These are phyloP conservation scores for Sporothrix euskadiensis DNA, from an alignment of 2,329 filamentous ascomycete species.

Conservation along the genomic window DNA sequence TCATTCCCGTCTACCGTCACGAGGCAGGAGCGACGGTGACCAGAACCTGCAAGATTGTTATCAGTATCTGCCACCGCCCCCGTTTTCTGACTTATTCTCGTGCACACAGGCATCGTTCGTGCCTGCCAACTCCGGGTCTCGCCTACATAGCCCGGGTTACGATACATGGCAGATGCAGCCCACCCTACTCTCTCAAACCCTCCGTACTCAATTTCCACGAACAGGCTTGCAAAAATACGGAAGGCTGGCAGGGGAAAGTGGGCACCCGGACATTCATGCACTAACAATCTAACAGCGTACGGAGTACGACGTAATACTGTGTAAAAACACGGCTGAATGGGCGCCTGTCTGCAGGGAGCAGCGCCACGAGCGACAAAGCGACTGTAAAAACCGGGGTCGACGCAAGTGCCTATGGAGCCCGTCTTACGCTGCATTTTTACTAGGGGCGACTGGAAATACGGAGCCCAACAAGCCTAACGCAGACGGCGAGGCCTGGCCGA, in stretches of 20 bases:
- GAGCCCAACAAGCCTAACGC: not conserved
- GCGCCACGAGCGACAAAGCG: constrained; percentile 8
- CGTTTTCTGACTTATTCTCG: constrained; percentile 3
- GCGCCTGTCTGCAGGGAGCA: not conserved
- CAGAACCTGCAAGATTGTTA: not conserved
- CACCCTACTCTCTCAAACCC: not conserved
- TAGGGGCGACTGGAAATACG: not conserved
- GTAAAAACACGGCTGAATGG: not conserved
- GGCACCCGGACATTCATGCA: not conserved
- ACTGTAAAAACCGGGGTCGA: not conserved
- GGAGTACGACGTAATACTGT: no score
- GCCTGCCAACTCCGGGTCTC: constrained; percentile 16
- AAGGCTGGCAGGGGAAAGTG: constrained; percentile 6
- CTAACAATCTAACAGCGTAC: not conserved
- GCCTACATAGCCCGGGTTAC: not conserved
- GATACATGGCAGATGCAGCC: not conserved
- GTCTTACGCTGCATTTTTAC: no score
- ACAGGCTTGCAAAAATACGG: constrained; percentile 2
- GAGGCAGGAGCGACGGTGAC: not conserved
- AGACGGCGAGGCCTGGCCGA: constrained; percentile 6
- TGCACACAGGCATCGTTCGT: not conserved
- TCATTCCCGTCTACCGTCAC: not conserved
- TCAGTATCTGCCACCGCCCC: not conserved
- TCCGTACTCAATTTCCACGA: not conserved
- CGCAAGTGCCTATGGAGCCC: not conserved